A percentile compares a stretch with the other conserved stretches of the same genome.
Conservation (phyloP, 768 basidiomycete genomes). For the Antrodiella citrinella region DNA sequence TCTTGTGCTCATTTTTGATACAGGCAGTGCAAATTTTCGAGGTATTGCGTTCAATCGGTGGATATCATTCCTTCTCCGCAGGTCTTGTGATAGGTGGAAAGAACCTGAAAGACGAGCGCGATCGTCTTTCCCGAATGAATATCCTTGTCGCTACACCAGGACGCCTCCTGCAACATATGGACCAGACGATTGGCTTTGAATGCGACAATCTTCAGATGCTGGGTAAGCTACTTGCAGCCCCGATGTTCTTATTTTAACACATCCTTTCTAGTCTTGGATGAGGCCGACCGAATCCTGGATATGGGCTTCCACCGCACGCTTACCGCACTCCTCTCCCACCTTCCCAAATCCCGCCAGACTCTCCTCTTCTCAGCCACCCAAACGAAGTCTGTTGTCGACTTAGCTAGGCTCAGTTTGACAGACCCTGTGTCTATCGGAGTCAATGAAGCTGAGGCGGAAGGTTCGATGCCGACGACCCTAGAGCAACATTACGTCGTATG, state of each 20-base stretch:
- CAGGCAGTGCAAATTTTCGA: slow-evolving; percentile 98
- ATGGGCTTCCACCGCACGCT: slow-evolving; percentile 91
- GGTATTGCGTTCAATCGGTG: slow-evolving; percentile 87
- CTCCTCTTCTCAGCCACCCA: slow-evolving; percentile 96
- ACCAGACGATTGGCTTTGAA: slow-evolving; percentile 94
- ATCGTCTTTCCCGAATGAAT: slow-evolving; percentile 88
- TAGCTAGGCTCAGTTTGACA: slow-evolving; percentile 84
- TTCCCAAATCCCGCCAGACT: slow-evolving; percentile 89
- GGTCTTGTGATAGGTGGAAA: slow-evolving; percentile 96
- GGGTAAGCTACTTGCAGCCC: slow-evolving; percentile 38
- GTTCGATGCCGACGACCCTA: slow-evolving; percentile 65
- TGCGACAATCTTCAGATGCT: slow-evolving; percentile 86
- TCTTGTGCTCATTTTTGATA: background rate
- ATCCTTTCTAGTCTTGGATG: slow-evolving; percentile 68
- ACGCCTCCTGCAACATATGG: slow-evolving; percentile 92
- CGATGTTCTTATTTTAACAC: background rate
- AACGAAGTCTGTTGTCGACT: slow-evolving; percentile 78
- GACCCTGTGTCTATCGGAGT: slow-evolving; percentile 72
- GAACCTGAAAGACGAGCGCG: slow-evolving; percentile 86
- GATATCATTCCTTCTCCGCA: slow-evolving; percentile 86
- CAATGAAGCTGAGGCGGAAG: slow-evolving; percentile 35
- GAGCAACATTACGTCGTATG: slow-evolving; percentile 87
- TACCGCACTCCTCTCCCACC: slow-evolving; percentile 84
- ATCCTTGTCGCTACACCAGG: slow-evolving; percentile 98
- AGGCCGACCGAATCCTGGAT: slow-evolving; percentile 94